Conservation (phyloP, 352 stramenopile species). For the Phytophthora multivora region DNA sequence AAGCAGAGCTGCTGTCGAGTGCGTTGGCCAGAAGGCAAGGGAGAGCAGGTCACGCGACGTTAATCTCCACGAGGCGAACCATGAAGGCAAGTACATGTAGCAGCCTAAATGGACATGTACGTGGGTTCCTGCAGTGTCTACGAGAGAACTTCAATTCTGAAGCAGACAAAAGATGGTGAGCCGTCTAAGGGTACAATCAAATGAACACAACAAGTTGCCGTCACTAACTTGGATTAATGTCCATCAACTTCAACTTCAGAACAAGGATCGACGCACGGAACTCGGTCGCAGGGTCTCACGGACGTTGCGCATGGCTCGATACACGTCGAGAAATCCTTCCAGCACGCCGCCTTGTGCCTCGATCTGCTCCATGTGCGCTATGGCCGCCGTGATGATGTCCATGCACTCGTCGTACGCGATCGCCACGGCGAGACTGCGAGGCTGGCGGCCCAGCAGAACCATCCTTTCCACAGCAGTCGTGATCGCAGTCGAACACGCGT, state of each 20-base stretch:
- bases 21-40: not conserved
- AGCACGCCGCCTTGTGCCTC: not conserved
- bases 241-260: no score
- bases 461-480: constrained; percentile 34
- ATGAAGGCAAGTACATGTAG: no score
- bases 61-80: not conserved
- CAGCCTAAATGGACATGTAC: not conserved
- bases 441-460: constrained; percentile 17
- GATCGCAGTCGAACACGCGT: constrained; percentile 26
- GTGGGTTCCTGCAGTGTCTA: not conserved
- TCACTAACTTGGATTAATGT: no score
- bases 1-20: constrained; percentile 6
- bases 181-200: not conserved
- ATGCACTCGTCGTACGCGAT: constrained; percentile 44
- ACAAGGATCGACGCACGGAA: constrained; percentile 32
- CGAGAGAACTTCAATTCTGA: constrained; percentile 26
- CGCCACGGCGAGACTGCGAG: constrained; percentile 24
- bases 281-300: constrained; percentile 27
- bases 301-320: constrained; percentile 32
- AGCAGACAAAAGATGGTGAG: constrained; percentile 7
- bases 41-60: not conserved
- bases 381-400: constrained; percentile 36
- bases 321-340: constrained; percentile 23
- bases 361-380: constrained; percentile 31
- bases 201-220: no score